These are phyloP conservation scores for Lasiosphaeria miniovina DNA, from an alignment of 495 filamentous ascomycete species.

Conservation along the genomic window DNA sequence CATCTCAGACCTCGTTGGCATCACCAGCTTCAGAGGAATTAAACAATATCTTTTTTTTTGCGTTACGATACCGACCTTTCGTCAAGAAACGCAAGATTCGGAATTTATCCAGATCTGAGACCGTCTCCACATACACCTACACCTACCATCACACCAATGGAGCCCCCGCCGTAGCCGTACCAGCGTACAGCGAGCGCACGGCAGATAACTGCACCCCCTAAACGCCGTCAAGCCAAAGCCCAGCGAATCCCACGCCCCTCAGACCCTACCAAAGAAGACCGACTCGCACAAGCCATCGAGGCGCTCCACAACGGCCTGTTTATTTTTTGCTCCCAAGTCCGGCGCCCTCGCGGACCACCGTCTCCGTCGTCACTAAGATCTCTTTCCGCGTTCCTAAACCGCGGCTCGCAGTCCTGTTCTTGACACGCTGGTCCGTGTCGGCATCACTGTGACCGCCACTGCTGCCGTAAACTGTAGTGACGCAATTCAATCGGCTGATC, in stretches of 20 bases:
- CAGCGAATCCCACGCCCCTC: not conserved
- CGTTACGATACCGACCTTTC: not conserved
- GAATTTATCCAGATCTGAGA: not conserved
- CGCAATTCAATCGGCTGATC: no score
- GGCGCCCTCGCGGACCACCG: no score
- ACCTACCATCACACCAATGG: no score
- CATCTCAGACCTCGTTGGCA: not conserved
- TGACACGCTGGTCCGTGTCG: no score
- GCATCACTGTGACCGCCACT: no score
- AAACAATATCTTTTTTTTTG: not conserved
- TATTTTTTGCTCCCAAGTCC: no score
- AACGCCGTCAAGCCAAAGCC: not conserved
- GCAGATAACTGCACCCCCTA: not conserved
- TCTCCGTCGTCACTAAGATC: no score
- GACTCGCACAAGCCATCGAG: not conserved
- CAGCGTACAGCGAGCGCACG: not conserved
- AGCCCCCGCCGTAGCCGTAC: not conserved
- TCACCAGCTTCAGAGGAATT: not conserved
- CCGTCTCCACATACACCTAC: no score
- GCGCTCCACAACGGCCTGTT: not conserved
- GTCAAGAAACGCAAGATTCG: not conserved
- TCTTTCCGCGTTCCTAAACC: no score
- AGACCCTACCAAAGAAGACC: constrained; percentile 1
- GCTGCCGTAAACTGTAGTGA: no score
- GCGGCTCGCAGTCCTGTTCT: no score